phyloP scores from a whole-genome alignment of 352 stramenopile genomes.

The Phytopythium oedochilum region DNA sequence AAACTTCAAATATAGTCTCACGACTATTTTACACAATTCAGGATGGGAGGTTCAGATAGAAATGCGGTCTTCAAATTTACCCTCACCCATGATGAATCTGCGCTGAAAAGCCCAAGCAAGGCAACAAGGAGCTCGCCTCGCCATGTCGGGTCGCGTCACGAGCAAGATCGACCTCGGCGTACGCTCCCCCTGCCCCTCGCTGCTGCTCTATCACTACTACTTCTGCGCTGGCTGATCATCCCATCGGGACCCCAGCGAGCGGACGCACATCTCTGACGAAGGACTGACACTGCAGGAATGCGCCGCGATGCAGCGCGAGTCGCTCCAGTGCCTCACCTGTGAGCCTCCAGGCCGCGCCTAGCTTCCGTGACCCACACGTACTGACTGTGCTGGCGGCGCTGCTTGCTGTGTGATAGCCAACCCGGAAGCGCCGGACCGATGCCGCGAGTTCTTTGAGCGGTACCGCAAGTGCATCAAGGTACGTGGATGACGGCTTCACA shows the following conservation, averaged over 20 bases:
- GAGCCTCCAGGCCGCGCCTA: background rate
- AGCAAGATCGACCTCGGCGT: conserved; percentile 51
- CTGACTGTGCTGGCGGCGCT: background rate
- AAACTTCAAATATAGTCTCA: too few species aligned
- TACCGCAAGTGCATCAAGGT: conserved; percentile 68
- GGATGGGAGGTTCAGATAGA: too few species aligned
- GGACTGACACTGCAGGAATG: conserved; percentile 32
- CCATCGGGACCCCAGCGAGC: too few species aligned
- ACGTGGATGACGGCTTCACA: too few species aligned
- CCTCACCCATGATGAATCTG: too few species aligned
- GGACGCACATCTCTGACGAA: background rate
- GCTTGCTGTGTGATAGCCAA: conserved; percentile 28
- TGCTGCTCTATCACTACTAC: background rate
- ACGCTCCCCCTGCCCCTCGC: background rate
- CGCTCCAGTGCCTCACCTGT: conserved; percentile 65
- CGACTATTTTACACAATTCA: too few species aligned
- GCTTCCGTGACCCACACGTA: too few species aligned
- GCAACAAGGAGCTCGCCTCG: too few species aligned
- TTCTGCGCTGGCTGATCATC: background rate
- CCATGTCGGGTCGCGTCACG: conserved; percentile 4
- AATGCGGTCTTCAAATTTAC: too few species aligned
- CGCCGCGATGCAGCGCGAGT: conserved; percentile 60
- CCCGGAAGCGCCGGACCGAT: conserved; percentile 36
- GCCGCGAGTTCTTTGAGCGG: conserved; percentile 54
- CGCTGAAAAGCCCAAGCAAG: too few species aligned